phyloP scores from a whole-genome alignment of 495 filamentous ascomycete species.

The Rostrohypoxylon terebratum region DNA sequence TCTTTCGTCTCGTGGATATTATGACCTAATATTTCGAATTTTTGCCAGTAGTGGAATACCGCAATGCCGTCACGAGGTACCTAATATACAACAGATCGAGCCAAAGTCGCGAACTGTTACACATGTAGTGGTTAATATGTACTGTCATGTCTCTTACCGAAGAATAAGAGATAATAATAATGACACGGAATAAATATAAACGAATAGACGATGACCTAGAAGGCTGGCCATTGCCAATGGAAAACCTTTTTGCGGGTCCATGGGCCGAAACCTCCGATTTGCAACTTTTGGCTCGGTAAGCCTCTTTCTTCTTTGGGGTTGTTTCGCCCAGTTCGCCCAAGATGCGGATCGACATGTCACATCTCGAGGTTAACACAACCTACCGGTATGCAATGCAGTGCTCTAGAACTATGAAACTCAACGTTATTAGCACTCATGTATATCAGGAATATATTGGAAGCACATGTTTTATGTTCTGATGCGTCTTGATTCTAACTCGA shows the following conservation, averaged over 20 bases:
- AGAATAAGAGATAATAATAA: constrained; percentile 8
- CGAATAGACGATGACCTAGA: constrained; percentile 5
- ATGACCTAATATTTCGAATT: neutral
- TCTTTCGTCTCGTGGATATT: neutral
- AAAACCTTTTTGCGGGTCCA: constrained; percentile 39
- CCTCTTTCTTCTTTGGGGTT: constrained; percentile 25
- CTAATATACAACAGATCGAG: neutral
- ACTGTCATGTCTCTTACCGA: neutral
- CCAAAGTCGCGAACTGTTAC: neutral
- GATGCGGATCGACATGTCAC: constrained; percentile 31
- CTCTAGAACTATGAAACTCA: constrained; percentile 25
- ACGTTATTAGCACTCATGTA: neutral
- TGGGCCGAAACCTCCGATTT: constrained; percentile 47
- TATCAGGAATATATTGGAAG: neutral
- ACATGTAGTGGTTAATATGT: constrained; percentile 4
- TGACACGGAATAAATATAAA: constrained; percentile 1
- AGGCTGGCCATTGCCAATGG: constrained; percentile 28
- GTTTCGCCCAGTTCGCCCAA: constrained; percentile 26
- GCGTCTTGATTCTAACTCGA: neutral
- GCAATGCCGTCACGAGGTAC: neutral
- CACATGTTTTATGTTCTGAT: constrained; percentile 7
- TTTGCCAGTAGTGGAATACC: neutral
- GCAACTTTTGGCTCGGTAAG: constrained; percentile 41
- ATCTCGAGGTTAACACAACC: neutral
- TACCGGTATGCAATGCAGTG: neutral